phyloP scores from a whole-genome alignment of 176 grass and related monocot genomes.

The Tuctoria greenei region DNA sequence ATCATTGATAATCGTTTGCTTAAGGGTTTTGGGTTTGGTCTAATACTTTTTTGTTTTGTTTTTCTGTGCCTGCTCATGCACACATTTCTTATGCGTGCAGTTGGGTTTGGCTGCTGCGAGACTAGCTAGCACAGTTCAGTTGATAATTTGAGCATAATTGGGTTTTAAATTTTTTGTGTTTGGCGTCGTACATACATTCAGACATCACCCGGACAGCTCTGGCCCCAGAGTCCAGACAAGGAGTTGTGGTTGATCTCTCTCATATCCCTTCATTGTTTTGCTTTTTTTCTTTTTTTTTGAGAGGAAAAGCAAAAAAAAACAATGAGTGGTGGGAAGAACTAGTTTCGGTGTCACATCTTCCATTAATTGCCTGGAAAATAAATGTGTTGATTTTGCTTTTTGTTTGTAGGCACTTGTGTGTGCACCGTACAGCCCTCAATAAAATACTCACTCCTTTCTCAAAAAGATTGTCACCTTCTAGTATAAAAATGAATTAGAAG shows the following conservation, averaged over 20 bases:
- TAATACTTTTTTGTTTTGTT: slow-evolving; percentile 37
- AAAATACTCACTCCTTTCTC: too few species aligned
- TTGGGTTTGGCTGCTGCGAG: slow-evolving; percentile 42
- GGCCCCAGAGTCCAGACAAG: slow-evolving; percentile 37
- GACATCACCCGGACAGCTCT: slow-evolving; percentile 39
- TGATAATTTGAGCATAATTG: slow-evolving; percentile 39
- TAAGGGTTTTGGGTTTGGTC: slow-evolving; percentile 28
- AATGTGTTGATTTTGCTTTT: slow-evolving; percentile 10
- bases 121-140: slow-evolving; percentile 35
- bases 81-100: slow-evolving; percentile 51
- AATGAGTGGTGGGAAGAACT: slow-evolving; percentile 35
- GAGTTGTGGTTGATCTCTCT: slow-evolving; percentile 32
- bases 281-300: neutral
- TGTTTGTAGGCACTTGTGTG: slow-evolving; percentile 25
- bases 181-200: slow-evolving; percentile 30
- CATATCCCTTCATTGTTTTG: neutral
- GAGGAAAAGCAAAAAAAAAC: slow-evolving; percentile 31
- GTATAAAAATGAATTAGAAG: too few species aligned
- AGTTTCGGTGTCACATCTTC: slow-evolving; percentile 35
- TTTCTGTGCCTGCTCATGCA: slow-evolving; percentile 36
- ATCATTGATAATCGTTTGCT: slow-evolving; percentile 29
- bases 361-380: slow-evolving; percentile 24
- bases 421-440: slow-evolving; percentile 14
- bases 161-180: slow-evolving; percentile 24
- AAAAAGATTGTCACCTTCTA: too few species aligned